Percentiles rank a stretch among this genome's conserved stretches.
These are phyloP conservation scores for Ceratocystis smalleyi DNA, from an alignment of 2,329 filamentous ascomycete species.

Conservation along the genomic window DNA sequence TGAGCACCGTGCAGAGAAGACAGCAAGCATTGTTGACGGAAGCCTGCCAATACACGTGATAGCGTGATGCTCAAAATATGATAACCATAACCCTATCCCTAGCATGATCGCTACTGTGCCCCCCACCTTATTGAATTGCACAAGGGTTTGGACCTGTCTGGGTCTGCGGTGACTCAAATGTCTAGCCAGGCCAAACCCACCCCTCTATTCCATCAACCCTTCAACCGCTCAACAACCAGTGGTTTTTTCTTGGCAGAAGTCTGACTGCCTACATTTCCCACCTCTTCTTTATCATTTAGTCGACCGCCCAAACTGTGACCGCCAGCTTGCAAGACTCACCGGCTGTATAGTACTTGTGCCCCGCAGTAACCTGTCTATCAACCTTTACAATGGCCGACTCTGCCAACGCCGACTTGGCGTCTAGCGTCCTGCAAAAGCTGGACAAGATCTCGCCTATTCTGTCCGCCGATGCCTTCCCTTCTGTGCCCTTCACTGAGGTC, in stretches of 20 bases:
- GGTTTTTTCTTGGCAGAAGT: neutral
- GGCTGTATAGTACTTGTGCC: neutral
- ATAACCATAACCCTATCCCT: too few species aligned
- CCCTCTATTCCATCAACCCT: neutral
- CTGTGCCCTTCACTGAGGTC: conserved; percentile 48
- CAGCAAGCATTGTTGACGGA: too few species aligned
- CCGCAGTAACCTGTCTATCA: neutral
- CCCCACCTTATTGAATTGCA: neutral
- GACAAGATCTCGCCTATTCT: conserved; percentile 47
- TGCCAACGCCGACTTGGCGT: conserved; percentile 40
- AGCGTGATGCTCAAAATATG: too few species aligned
- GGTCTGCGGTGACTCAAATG: neutral
- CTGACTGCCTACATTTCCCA: neutral
- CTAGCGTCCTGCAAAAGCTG: conserved; percentile 50
- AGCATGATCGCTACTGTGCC: neutral
- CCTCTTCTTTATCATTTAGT: neutral
- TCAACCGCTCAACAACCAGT: neutral
- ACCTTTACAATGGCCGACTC: conserved; percentile 27
- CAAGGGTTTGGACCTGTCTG: neutral
- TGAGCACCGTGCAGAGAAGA: neutral
- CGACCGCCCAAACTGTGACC: neutral
- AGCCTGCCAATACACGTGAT: too few species aligned
- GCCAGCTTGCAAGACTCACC: neutral
- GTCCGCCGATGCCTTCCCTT: conserved; percentile 54
- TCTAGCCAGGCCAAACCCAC: neutral